Conservation (phyloP, 495 filamentous ascomycete species). For the Podospora tetraspora region DNA sequence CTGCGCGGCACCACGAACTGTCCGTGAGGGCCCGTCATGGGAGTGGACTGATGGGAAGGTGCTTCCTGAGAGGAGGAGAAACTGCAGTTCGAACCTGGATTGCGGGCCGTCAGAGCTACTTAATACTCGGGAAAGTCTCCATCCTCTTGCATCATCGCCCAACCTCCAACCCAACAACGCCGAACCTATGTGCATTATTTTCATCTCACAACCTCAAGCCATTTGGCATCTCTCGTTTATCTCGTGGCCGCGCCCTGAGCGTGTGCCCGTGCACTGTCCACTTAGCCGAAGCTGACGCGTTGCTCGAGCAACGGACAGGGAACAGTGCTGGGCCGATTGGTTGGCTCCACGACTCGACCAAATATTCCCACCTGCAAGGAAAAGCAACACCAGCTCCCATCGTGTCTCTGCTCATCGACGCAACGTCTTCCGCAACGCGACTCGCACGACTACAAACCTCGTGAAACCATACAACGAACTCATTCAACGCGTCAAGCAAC, state of each 20-base stretch:
- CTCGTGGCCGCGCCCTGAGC: background rate
- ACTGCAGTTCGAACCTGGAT: background rate
- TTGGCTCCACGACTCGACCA: conserved; percentile 23
- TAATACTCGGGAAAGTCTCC: background rate
- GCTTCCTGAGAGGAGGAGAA: background rate
- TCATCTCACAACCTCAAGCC: background rate
- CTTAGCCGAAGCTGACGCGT: conserved; percentile 15
- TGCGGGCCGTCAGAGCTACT: background rate
- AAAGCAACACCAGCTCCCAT: conserved; percentile 17
- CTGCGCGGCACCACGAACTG: background rate
- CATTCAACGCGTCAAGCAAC: conserved; percentile 33
- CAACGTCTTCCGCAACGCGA: conserved; percentile 22
- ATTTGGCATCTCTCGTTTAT: background rate
- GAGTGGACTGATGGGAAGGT: background rate
- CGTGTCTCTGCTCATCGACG: conserved; percentile 5
- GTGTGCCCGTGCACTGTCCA: background rate
- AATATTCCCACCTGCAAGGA: conserved; percentile 24
- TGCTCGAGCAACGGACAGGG: conserved; percentile 24
- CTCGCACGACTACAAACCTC: conserved; percentile 20
- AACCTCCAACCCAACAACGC: background rate
- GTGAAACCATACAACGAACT: conserved; percentile 25
- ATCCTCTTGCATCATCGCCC: background rate
- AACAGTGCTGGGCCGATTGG: conserved; percentile 9
- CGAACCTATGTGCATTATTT: background rate
- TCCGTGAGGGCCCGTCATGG: background rate